Base-by-base conservation (phyloP, 2,329 filamentous ascomycete species). In the Diplodia mutila region DNA sequence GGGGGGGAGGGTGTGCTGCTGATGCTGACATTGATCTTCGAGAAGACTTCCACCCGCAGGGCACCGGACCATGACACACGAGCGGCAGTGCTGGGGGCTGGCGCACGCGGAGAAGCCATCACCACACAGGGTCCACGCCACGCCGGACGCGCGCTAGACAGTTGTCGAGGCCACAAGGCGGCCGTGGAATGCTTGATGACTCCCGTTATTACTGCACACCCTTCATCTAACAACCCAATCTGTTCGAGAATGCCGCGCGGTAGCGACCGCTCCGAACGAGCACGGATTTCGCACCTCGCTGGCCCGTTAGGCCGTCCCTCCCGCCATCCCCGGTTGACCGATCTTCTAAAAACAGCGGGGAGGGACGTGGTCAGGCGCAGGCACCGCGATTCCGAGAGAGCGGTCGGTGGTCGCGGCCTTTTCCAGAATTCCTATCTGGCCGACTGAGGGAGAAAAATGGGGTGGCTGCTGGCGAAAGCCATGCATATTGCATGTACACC, bases 171-270 rank as follows among this genome's bases (percentile, higher is more conserved):
- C 52, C 16, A 34, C 16, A 32, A 54, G 52, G 52, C 32, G 27
- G 55, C 55, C 18, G 39, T 18, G 18, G 57, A 48, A 61, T 46
- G 39, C 34, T 29, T n/a, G 59, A 34, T 51, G 29, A 25, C 42
- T 49, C n/a, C 16, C 21, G 16, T 48, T 18, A 48, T 48, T 61
- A 48, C 39, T 27, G 25, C 23, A n/a, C 37, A 12, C 37, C 42
- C 57, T 63, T 51, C 59, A 63, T 63, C 59, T 63, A 27, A 48
- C 18, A 34, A 29, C 49, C 27, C 57, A 61, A 61, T 61, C 57
- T 49, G 42, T 46, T 59, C n/a, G 34, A 48, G 27, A 29, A 48
- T 49, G 59, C 49, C 42, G 59, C 34, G 57, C 39, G 57, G 32
- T 39, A 61, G 42, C 57, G 25, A 34, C 37, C 39, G 39, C 39